Base-by-base conservation (phyloP, 1,284 basidiomycete species). In the Heterobasidion occidentale region DNA sequence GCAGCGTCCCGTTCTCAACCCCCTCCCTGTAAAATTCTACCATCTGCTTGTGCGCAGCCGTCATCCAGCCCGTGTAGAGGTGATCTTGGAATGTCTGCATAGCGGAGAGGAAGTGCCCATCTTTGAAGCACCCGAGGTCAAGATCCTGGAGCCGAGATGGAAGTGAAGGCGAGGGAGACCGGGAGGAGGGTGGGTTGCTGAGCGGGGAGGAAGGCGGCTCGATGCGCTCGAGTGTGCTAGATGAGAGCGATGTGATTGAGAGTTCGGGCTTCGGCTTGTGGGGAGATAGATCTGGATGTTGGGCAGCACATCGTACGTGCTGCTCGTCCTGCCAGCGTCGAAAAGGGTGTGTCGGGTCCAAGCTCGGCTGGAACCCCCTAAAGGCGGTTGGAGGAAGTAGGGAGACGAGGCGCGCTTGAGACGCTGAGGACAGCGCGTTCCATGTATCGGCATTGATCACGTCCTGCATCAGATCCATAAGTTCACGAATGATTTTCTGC, bases 61-160 rank as follows among this genome's bases (percentile, higher is more conserved):
- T 73, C 51, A 79, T 68, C 78, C 78, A 83, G 44, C 76, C 75
- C 0, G 76, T 75, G 62, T 70, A 78, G 2, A 84, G 66, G 55
- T 85, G 81, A 61, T 83, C 81, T 64, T 84, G 82, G 58, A 80
- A 82, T 1, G 81, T 83, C 50, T 70, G 76, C 27, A 77, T 71
- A 0, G 79, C 80, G 33, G 80, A 75, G 38, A 80, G 67, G 60
- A 83, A 78, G 62, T 80, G 77, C 2, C 79, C 62, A 52, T 80
- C 79, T n/a, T 69, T 75, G 65, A 84, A 80, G 9, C 80, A 59
- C 5, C 67, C 58, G 0, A 67, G 65, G 55, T 79, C 74, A 1
- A 81, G 61, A 42, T 42, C 38, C 38, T 51, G 57, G 33, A 49
- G 56, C 35, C 42, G 17, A 19, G 33, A 9, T 9, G 38, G 46